phyloP scores from a whole-genome alignment of 306 rosid species.

The Prosopis cineraria region DNA sequence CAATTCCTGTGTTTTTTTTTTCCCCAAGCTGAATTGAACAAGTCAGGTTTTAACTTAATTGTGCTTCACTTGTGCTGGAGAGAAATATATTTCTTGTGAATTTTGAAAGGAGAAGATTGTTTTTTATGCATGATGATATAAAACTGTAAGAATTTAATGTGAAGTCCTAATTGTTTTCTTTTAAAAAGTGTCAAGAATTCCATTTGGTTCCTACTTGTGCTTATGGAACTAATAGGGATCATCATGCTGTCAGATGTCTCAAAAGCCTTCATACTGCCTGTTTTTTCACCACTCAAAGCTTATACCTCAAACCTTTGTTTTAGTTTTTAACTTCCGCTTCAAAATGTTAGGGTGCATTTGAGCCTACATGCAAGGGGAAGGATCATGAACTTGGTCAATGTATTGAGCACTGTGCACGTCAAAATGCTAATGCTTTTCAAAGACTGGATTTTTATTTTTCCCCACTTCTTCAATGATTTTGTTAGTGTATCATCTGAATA shows the following conservation, averaged over 20 bases:
- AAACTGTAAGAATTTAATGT: slow-evolving; percentile 2
- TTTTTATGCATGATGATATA: slow-evolving; percentile 21
- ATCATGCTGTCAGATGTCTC: slow-evolving; percentile 12
- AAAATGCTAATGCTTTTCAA: neutral
- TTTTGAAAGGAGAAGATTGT: neutral
- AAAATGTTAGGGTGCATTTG: neutral
- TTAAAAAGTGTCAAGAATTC: neutral
- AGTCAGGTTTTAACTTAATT: slow-evolving; percentile 11
- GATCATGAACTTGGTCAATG: slow-evolving; percentile 2
- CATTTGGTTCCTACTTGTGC: slow-evolving; percentile 23
- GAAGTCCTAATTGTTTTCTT: slow-evolving; percentile 1
- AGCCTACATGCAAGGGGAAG: neutral
- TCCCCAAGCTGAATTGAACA: slow-evolving; percentile 15
- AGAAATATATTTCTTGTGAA: slow-evolving; percentile 27
- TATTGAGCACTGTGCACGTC: neutral
- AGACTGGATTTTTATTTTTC: neutral
- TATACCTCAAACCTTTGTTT: neutral
- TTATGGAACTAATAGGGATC: slow-evolving; percentile 26
- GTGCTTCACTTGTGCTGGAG: slow-evolving; percentile 18
- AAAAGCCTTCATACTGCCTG: neutral
- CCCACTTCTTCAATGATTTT: slow-evolving; percentile 5
- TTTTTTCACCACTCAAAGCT: slow-evolving; percentile 12
- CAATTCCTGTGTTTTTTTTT: slow-evolving; percentile 3
- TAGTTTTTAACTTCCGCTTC: neutral
- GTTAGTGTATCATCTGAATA: neutral